Base-by-base conservation (phyloP, 139 green algal genomes). In the Coelastrella sp. region DNA sequence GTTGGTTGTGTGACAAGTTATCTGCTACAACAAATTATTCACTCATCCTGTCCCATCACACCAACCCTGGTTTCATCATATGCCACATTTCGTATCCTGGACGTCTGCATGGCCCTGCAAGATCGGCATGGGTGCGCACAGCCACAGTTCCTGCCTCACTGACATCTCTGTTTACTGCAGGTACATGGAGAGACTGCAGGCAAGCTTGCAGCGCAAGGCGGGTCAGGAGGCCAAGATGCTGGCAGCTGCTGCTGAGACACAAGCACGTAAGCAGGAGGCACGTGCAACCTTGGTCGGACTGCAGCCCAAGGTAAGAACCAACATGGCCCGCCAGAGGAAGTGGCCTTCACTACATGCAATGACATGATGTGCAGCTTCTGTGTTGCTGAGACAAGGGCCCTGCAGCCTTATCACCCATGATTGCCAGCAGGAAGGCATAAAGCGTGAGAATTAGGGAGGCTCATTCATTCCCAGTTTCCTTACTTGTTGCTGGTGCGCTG, bases 151-250 rank as follows among this genome's bases (percentile, higher is more conserved):
- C 15, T 70, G 15, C 63, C 63, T 70, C n/a, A 17, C 6, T 70
- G 63, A 22, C 63, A 70, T 4, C n/a, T 10, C n/a, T 82, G 78
- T 84, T 9, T 35, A 27, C 68, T 35, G 19, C 89, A 93, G 92
- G 17, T 95, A 94, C 72, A 58, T 94, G 27, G 91, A 93, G 57
- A 88, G 93, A 8, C 87, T 96, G 82, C 59, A 82, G 10, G 27
- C 49, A 17, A 83, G 19, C 15, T 85, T 97, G 63, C 60, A 93
- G 84, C 93, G 94, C 80, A 94, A 96, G 90, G 92, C 87, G 7
- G 90, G 91, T 5, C 91, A 95, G 81, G 92, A 96, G 85, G 90
- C 76, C 10, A 93, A 93, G 84, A 90, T 96, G 89, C 81, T 89
- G 65, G 84, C 79, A 25, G 86, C 91, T 65, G 94, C 92, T 49